These are phyloP conservation scores for Penicillium roqueforti DNA, from an alignment of 495 filamentous ascomycete genomes.

Conservation along the genomic window DNA sequence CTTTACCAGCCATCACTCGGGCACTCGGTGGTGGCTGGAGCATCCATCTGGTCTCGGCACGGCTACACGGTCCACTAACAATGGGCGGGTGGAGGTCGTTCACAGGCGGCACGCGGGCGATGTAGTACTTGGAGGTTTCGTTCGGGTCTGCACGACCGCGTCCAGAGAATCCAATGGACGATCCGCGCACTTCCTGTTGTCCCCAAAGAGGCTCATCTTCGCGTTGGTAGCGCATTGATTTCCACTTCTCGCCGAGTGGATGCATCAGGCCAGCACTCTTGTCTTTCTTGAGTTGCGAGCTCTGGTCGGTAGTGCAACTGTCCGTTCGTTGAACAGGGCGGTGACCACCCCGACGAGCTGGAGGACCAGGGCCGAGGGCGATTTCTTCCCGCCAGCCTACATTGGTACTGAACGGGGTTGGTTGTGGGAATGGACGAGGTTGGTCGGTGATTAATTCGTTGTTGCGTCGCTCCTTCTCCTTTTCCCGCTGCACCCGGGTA, in stretches of 20 bases:
- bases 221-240: constrained; percentile 70
- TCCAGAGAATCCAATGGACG: constrained; percentile 51
- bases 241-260: constrained; percentile 58
- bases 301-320: constrained; percentile 45
- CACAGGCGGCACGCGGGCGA: constrained; percentile 69
- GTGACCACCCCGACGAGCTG: constrained; percentile 52
- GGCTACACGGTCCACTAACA: constrained; percentile 67
- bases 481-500: constrained; percentile 55
- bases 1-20: constrained; percentile 82
- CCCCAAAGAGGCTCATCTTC: constrained; percentile 86
- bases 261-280: constrained; percentile 31
- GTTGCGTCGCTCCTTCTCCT: constrained; percentile 50
- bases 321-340: constrained; percentile 44
- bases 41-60: constrained; percentile 79
- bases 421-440: constrained; percentile 70
- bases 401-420: constrained; percentile 77
- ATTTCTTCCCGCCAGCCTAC: constrained; percentile 85
- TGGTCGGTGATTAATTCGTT: constrained; percentile 53
- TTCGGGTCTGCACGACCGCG: constrained; percentile 38
- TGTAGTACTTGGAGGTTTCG: constrained; percentile 55
- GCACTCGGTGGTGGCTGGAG: constrained; percentile 80
- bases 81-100: constrained; percentile 86
- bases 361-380: constrained; percentile 66
- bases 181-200: constrained; percentile 42
- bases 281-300: constrained; percentile 27